These are phyloP conservation scores for Colletotrichum sp. DNA, from an alignment of 2,329 filamentous ascomycete species.

Conservation along the genomic window DNA sequence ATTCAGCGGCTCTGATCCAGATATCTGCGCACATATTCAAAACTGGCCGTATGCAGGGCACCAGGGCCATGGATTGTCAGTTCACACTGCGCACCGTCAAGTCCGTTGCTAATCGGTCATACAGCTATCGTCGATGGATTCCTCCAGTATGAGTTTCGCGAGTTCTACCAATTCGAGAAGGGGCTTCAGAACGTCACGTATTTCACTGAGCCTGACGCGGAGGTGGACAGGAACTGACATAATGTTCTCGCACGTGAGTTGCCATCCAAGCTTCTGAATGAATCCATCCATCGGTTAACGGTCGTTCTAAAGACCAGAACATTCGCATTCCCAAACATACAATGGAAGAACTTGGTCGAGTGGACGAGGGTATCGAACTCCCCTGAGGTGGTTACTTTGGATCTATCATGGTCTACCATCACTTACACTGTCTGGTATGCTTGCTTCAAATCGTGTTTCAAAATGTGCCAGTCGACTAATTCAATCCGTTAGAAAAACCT, in stretches of 20 bases:
- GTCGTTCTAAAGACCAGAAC: rapidly evolving
- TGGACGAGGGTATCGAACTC: neutral
- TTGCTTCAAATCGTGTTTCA: neutral
- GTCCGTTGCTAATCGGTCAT: neutral
- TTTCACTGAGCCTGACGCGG: neutral
- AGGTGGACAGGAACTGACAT: neutral
- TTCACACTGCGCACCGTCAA: neutral
- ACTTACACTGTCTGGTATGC: neutral
- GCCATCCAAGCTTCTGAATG: neutral
- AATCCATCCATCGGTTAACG: rapidly evolving
- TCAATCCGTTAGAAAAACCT: neutral
- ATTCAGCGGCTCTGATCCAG: neutral
- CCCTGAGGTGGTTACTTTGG: neutral
- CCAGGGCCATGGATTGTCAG: neutral
- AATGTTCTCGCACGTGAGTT: neutral
- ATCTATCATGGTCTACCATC: neutral
- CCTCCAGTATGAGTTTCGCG: neutral
- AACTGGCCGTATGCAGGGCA: neutral
- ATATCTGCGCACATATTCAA: neutral
- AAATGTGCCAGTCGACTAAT: neutral
- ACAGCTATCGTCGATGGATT: neutral
- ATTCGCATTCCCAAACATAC: neutral
- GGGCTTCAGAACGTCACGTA: neutral
- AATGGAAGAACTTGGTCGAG: neutral
- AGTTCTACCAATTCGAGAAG: neutral